Base-by-base conservation (phyloP, 2,329 filamentous ascomycete genomes). In the Hansfordia pulvinata region DNA sequence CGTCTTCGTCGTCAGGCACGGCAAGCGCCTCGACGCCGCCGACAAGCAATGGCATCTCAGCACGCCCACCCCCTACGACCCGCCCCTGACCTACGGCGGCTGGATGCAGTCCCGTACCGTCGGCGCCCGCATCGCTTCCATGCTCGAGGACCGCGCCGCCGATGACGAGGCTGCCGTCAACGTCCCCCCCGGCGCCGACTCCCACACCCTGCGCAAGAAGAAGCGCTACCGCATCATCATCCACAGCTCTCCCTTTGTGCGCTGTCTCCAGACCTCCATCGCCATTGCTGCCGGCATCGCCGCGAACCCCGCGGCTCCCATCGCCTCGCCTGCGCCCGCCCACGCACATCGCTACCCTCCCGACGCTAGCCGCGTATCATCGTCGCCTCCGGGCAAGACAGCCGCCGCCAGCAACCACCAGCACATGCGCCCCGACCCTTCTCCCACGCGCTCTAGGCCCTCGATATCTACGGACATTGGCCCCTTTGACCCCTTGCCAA, bases 31-130 rank as follows among this genome's bases (percentile, higher is more conserved):
- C 31, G 90, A 98, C 52, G 84, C 84, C 30, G 85, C 86, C 35
- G 86, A 98, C 62, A 85, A 86, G 49, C 74, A 83, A 51, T 98
- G 90, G 90, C 84, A 94, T 52, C 67, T 93, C 29, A 80, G 81
- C 17, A 93, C 90, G 5, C 81, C 86, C 2, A 86, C 84, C 5
- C 90, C 90, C 2, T 98, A 96, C 60, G 88, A 98, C 39, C 83
- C 90, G 38, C 90, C 90, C 26, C 64, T 98, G 31, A 93, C 86
- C 3, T 96, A 94, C 47, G 82, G 83, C 39, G 90, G 90, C 37
- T 94, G 90, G 80, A 71, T 77, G 10, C 90, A 96, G 52, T 77
- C 81, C 28, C 76, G 80, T 40, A 72, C 76, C 5, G 69, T 94
- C 14, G 90, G 90, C 10, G 65, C 75, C 34, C 76, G 84, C 33